Evolutionary conservation across 495 filamentous ascomycete species (phyloP).

Genomic region (Evernia prunastri): DNA sequence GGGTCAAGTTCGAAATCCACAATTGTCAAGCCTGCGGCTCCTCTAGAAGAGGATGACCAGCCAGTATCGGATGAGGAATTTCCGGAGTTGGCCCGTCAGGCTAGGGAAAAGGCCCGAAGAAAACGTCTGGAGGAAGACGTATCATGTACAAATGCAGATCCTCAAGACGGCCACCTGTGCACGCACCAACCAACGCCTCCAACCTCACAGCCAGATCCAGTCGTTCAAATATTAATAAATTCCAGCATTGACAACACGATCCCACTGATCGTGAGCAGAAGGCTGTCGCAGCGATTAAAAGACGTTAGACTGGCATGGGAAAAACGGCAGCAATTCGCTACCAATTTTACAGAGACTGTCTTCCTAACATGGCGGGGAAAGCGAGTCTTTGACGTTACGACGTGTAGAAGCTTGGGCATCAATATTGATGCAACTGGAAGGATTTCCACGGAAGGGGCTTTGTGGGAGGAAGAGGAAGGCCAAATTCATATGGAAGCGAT

Average conservation of each 20-base stretch:
- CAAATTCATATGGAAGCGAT: constrained; percentile 59
- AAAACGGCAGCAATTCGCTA: constrained; percentile 47
- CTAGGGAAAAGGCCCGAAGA: constrained; percentile 28
- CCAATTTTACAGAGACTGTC: constrained; percentile 43
- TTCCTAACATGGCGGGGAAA: constrained; percentile 76
- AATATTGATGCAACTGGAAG: constrained; percentile 25
- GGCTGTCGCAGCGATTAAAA: constrained; percentile 55
- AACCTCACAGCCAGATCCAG: constrained; percentile 28
- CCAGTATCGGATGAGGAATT: constrained; percentile 42
- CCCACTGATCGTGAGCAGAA: constrained; percentile 60
- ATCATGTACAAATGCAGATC: constrained; percentile 7
- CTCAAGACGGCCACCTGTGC: constrained; percentile 22
- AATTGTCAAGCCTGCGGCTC: constrained; percentile 6
- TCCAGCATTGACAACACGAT: constrained; percentile 56
- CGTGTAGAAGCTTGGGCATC: constrained; percentile 60
- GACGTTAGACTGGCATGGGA: constrained; percentile 66
- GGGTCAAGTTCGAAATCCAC: background rate
- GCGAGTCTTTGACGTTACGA: constrained; percentile 66
- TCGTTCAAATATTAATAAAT: constrained; percentile 66
- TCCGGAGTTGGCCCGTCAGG: constrained; percentile 35
- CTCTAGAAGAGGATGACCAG: constrained; percentile 29
- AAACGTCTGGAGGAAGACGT: constrained; percentile 26
- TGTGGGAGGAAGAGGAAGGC: constrained; percentile 28
- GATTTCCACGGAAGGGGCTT: constrained; percentile 22
- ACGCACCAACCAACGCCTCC: constrained; percentile 16